A percentile compares a stretch with the other conserved stretches of the same genome.
These are phyloP conservation scores for Trichoderma koningiopsis DNA, from an alignment of 2,329 filamentous ascomycete genomes.

Conservation along the genomic window DNA sequence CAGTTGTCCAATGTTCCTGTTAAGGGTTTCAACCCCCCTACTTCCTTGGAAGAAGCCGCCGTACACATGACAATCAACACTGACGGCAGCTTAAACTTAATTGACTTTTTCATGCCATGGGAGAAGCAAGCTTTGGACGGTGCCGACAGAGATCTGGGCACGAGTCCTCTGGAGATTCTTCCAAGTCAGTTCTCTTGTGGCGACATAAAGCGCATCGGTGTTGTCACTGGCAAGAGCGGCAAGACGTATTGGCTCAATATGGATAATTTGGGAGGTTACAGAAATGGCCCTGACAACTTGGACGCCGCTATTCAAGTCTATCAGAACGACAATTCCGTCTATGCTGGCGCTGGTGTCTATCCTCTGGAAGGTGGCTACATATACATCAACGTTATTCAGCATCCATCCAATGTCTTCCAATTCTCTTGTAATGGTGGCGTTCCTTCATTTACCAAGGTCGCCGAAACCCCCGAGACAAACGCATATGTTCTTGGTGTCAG, in stretches of 20 bases:
- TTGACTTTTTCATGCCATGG: slow-evolving; percentile 58
- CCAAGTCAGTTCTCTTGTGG: slow-evolving; percentile 47
- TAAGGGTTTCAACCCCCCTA: slow-evolving; percentile 42
- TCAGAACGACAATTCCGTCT: slow-evolving; percentile 49
- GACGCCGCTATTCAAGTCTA: slow-evolving; percentile 51
- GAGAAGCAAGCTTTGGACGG: slow-evolving; percentile 54
- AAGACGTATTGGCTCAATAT: slow-evolving; percentile 50
- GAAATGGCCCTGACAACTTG: slow-evolving; percentile 40
- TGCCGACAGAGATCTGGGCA: slow-evolving; percentile 54
- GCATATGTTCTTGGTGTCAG: slow-evolving; percentile 58
- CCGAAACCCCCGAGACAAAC: slow-evolving; percentile 51
- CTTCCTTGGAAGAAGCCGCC: slow-evolving; percentile 49
- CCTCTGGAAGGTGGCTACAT: slow-evolving; percentile 53
- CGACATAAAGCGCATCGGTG: slow-evolving; percentile 49
- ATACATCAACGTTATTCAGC: slow-evolving; percentile 55
- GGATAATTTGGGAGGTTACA: slow-evolving; percentile 45
- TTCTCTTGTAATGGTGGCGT: slow-evolving; percentile 56
- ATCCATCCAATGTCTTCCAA: slow-evolving; percentile 59
- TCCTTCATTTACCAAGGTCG: slow-evolving; percentile 56
- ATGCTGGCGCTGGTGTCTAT: slow-evolving; percentile 51
- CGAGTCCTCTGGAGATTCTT: slow-evolving; percentile 47
- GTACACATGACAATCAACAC: slow-evolving; percentile 47
- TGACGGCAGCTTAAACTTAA: slow-evolving; percentile 47
- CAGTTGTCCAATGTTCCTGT: slow-evolving; percentile 43
- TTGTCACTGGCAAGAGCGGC: slow-evolving; percentile 54